Evolutionary conservation across 176 grass and related monocot genomes (phyloP).

Genomic region (Pontederia paniculata): DNA sequence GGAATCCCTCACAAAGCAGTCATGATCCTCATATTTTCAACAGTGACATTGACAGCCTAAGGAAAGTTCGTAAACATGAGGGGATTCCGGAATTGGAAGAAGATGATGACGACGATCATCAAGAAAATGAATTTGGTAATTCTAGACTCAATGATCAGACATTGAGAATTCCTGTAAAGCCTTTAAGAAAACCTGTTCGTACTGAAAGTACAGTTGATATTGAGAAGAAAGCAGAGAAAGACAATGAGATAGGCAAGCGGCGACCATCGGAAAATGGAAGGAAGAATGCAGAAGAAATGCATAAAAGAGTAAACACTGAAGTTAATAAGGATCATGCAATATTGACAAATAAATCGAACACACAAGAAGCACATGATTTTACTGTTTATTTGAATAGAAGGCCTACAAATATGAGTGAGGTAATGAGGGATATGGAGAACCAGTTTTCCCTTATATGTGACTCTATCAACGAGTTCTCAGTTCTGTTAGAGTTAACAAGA

Average conservation of each 20-base stretch:
- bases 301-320: neutral
- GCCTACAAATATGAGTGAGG: slow-evolving; percentile 52
- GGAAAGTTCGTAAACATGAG: slow-evolving; percentile 78
- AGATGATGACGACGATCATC: slow-evolving; percentile 23
- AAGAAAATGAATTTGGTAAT: neutral
- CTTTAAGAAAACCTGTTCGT: neutral
- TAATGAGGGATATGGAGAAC: slow-evolving; percentile 50
- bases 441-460: slow-evolving; percentile 46
- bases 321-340: slow-evolving; percentile 33
- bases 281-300: neutral
- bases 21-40: slow-evolving; percentile 45
- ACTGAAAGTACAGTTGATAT: neutral
- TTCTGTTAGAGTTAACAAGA: slow-evolving; percentile 46
- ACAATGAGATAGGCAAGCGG: neutral
- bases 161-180: neutral
- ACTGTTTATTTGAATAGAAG: slow-evolving; percentile 54
- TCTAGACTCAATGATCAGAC: neutral
- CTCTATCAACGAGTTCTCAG: slow-evolving; percentile 36
- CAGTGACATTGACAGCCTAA: slow-evolving; percentile 63
- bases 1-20: slow-evolving; percentile 31
- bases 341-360: slow-evolving; percentile 25
- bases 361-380: slow-evolving; percentile 44
- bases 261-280: neutral
- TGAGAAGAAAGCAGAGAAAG: neutral
- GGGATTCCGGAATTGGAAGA: slow-evolving; percentile 98